Evolutionary conservation across 805 yeast species (phyloP).

Genomic region (Saccharomycopsis malanga): DNA sequence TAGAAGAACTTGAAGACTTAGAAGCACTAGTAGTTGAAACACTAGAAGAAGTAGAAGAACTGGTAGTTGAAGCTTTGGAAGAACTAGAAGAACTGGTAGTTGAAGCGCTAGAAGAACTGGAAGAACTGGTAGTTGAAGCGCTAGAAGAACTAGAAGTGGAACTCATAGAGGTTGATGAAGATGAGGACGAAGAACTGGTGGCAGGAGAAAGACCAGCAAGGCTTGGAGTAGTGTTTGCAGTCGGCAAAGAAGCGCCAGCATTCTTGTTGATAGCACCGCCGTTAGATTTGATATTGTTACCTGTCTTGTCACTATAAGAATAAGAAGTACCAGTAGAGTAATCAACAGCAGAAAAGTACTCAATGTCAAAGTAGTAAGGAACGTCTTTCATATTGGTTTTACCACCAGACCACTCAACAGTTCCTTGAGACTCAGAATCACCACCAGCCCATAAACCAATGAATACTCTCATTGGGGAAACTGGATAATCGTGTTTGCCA

Average conservation of each 20-base stretch:
- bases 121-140: too few species aligned
- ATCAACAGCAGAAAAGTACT: constrained; percentile 42
- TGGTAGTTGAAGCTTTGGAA: too few species aligned
- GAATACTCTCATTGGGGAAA: constrained; percentile 50
- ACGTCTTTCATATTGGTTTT: constrained; percentile 41
- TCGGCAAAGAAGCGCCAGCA: constrained; percentile 18
- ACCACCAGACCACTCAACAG: constrained; percentile 73
- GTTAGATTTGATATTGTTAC: constrained; percentile 34
- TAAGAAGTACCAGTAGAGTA: constrained; percentile 44
- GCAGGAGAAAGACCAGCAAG: too few species aligned
- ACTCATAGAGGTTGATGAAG: too few species aligned
- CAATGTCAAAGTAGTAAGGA: constrained; percentile 45
- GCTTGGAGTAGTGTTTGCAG: constrained; percentile 25
- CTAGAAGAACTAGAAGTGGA: too few species aligned
- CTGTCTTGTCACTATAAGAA: constrained; percentile 42
- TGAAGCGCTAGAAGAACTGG: too few species aligned
- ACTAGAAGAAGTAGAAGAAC: constrained; percentile 6
- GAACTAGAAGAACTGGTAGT: too few species aligned
- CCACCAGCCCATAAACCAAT: constrained; percentile 48
- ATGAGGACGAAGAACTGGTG: too few species aligned
- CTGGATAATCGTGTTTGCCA: constrained; percentile 55
- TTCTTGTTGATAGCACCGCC: constrained; percentile 23
- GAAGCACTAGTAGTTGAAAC: too few species aligned
- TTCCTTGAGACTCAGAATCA: constrained; percentile 39
- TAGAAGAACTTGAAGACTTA: too few species aligned